phyloP scores from a whole-genome alignment of 768 basidiomycete species.

The Suillus variegatus region DNA sequence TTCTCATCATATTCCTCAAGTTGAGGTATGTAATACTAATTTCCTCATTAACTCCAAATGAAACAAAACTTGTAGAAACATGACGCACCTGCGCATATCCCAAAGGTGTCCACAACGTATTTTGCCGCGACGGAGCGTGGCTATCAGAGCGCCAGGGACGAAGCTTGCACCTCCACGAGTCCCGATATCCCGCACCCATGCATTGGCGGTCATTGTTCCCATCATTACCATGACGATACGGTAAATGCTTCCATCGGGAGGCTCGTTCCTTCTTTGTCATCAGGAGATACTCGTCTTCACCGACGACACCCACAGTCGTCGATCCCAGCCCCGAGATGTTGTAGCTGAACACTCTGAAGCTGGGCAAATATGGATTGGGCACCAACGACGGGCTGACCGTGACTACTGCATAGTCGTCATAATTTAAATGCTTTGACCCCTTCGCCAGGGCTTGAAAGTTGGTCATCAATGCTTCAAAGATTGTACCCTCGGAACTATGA shows the following conservation, averaged over 20 bases:
- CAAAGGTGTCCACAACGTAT: constrained; percentile 69
- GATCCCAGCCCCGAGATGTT: constrained; percentile 53
- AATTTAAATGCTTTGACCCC: constrained; percentile 46
- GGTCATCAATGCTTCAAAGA: constrained; percentile 52
- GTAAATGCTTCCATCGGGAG: constrained; percentile 18
- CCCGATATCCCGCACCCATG: constrained; percentile 48
- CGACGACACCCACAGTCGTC: constrained; percentile 9
- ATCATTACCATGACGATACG: constrained; percentile 48
- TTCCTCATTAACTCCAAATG: constrained; percentile 9
- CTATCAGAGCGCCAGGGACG: constrained; percentile 63
- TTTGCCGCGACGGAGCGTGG: constrained; percentile 68
- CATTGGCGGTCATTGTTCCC: constrained; percentile 49
- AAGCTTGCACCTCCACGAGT: constrained; percentile 66
- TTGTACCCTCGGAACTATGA: background rate
- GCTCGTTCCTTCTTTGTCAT: constrained; percentile 7
- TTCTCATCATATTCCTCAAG: constrained; percentile 49
- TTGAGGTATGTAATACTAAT: constrained; percentile 67
- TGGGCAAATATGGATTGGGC: constrained; percentile 84
- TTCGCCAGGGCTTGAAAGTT: constrained; percentile 69
- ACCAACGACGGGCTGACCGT: constrained; percentile 83
- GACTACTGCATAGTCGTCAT: constrained; percentile 71
- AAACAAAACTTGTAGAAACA: constrained; percentile 3
- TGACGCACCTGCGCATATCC: constrained; percentile 83
- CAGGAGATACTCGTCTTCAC: constrained; percentile 9
- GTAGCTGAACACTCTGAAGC: constrained; percentile 80